phyloP scores from a whole-genome alignment of 306 rosid species.

The Argentina anserina region DNA sequence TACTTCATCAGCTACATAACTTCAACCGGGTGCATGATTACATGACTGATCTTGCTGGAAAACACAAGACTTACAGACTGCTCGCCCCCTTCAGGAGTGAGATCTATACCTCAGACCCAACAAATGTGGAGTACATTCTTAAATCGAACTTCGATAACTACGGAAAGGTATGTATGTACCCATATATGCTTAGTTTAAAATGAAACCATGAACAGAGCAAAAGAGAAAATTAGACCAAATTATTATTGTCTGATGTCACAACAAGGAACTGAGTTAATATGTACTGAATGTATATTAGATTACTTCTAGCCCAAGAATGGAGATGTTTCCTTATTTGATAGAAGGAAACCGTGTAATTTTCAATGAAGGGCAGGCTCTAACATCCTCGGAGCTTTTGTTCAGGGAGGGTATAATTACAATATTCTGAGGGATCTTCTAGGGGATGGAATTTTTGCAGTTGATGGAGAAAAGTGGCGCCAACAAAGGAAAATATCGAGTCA shows the following conservation, averaged over 20 bases:
- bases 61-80: slow-evolving; percentile 68
- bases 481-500: slow-evolving; percentile 73
- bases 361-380: not conserved
- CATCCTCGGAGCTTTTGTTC: slow-evolving; percentile 21
- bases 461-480: slow-evolving; percentile 80
- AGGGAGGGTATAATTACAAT: slow-evolving; percentile 59
- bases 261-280: not conserved
- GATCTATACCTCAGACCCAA: slow-evolving; percentile 68
- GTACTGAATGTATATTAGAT: no score
- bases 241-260: no score
- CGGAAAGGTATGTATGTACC: slow-evolving; percentile 70
- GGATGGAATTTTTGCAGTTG: slow-evolving; percentile 79
- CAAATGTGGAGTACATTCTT: slow-evolving; percentile 76
- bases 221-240: not conserved
- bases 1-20: slow-evolving; percentile 58
- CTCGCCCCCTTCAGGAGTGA: slow-evolving; percentile 53
- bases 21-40: slow-evolving; percentile 70
- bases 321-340: not conserved
- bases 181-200: not conserved
- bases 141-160: slow-evolving; percentile 70
- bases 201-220: not conserved
- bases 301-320: not conserved
- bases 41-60: slow-evolving; percentile 73
- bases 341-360: no score
- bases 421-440: slow-evolving; percentile 79